Percentiles rank a stretch among this genome's conserved stretches.
phyloP scores from a whole-genome alignment of 176 grass and related monocot species.

The Paspalum notatum region DNA sequence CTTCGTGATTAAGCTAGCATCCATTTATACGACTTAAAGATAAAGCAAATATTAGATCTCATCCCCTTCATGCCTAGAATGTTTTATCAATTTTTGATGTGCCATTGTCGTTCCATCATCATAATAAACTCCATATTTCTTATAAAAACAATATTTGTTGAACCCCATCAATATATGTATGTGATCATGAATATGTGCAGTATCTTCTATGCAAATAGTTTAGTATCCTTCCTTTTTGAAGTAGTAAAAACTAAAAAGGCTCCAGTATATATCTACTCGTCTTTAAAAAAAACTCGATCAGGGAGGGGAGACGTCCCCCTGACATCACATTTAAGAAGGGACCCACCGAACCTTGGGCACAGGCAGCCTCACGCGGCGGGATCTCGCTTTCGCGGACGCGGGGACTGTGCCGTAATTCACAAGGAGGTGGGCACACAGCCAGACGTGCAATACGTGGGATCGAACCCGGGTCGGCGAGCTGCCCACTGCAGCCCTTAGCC shows the following conservation, averaged over 20 bases:
- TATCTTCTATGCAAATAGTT: not conserved
- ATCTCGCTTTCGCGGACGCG: too few relatives aligned
- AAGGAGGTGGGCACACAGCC: too few relatives aligned
- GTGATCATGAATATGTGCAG: conserved; percentile 1
- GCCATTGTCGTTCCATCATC: not conserved
- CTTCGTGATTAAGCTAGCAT: conserved; percentile 14
- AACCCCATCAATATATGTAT: conserved; percentile 12
- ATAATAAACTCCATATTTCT: not conserved
- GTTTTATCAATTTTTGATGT: not conserved
- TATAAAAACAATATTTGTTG: conserved; percentile 7
- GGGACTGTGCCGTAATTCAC: too few relatives aligned
- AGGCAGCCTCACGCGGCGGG: too few relatives aligned
- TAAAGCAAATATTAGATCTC: conserved; percentile 14
- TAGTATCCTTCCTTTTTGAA: conserved; percentile 6
- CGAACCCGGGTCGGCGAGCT: too few relatives aligned
- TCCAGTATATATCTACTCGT: not conserved
- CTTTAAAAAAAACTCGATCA: too few relatives aligned
- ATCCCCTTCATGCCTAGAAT: not conserved
- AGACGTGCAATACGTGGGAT: too few relatives aligned
- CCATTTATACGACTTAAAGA: not conserved
- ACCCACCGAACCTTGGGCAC: too few relatives aligned
- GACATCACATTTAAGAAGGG: too few relatives aligned
- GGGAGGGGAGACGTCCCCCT: too few relatives aligned
- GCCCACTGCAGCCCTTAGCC: too few relatives aligned
- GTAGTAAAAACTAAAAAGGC: not conserved